These are phyloP conservation scores for Fonsecaea pedrosoi DNA, from an alignment of 2,329 filamentous ascomycete genomes.

Conservation along the genomic window DNA sequence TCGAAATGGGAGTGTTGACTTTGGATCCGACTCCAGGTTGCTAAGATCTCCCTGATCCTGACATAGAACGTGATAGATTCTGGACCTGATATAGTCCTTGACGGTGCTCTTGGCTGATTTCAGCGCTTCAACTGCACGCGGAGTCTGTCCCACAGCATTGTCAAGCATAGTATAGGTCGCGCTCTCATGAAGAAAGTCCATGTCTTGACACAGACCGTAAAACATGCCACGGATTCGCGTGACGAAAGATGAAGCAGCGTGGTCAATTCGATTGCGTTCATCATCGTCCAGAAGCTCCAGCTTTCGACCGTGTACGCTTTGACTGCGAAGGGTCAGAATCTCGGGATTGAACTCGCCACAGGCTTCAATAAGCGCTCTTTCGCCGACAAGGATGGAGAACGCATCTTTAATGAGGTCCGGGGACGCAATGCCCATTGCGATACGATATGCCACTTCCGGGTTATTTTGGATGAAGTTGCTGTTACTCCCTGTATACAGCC, in stretches of 20 bases:
- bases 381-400: constrained; percentile 68
- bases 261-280: constrained; percentile 63
- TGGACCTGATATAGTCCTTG: constrained; percentile 45
- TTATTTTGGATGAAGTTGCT: constrained; percentile 67
- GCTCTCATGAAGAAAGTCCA: constrained; percentile 49
- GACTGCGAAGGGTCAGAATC: constrained; percentile 10
- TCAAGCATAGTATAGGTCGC: constrained; percentile 44
- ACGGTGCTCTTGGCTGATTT: constrained; percentile 39
- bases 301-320: constrained; percentile 55
- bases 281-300: constrained; percentile 61
- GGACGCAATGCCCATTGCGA: constrained; percentile 56
- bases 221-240: constrained; percentile 54
- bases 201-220: constrained; percentile 45
- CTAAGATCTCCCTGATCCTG: constrained; percentile 14
- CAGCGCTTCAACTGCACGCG: constrained; percentile 33
- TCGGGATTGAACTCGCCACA: constrained; percentile 30
- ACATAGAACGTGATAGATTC: constrained; percentile 41
- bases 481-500: constrained; percentile 65
- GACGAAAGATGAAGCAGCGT: constrained; percentile 62
- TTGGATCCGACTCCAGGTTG: constrained; percentile 18
- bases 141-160: constrained; percentile 31
- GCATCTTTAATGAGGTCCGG: constrained; percentile 50
- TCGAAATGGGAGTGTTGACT: constrained; percentile 17
- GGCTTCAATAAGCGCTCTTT: constrained; percentile 60
- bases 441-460: constrained; percentile 66